A percentile compares a stretch with the other conserved stretches of the same genome.
phyloP scores from a whole-genome alignment of 768 basidiomycete species.

The Lactarius tabidus region DNA sequence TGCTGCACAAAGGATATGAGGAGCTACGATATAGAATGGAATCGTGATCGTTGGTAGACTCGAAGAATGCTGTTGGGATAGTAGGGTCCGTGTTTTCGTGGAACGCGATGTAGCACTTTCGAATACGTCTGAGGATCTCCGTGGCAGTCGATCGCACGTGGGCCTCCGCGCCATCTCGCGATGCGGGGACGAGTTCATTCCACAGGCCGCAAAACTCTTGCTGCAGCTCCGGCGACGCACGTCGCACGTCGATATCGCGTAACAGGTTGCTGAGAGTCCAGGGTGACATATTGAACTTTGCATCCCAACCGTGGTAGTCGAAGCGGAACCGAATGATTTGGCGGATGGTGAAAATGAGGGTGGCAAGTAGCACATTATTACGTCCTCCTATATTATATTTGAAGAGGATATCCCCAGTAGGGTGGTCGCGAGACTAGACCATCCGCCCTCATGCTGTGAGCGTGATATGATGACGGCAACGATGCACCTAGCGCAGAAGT shows the following conservation, averaged over 20 bases:
- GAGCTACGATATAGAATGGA: not conserved
- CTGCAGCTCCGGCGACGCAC: conserved; percentile 6
- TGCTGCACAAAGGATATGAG: conserved; percentile 8
- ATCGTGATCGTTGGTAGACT: not conserved
- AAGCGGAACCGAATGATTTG: not conserved
- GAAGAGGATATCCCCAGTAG: conserved; percentile 5
- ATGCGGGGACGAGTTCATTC: conserved; percentile 3
- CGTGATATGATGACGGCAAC: not conserved
- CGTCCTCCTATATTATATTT: not conserved
- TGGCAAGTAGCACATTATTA: conserved; percentile 6
- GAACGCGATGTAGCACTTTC: not conserved
- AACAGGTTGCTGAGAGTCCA: not conserved
- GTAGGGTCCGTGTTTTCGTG: not conserved
- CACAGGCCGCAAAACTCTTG: conserved; percentile 5
- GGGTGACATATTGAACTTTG: not conserved
- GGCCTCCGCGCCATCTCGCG: not conserved
- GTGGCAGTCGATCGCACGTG: not conserved
- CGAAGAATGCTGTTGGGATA: not conserved
- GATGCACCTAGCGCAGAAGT: conserved; percentile 2
- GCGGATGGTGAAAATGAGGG: conserved; percentile 1
- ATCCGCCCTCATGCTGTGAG: not conserved
- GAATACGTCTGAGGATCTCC: not conserved
- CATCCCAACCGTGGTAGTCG: not conserved
- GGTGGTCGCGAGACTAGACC: not conserved
- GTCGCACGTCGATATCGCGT: not conserved